phyloP scores from a whole-genome alignment of 2,329 filamentous ascomycete genomes.

The Paracorniculantispora psalliotae region DNA sequence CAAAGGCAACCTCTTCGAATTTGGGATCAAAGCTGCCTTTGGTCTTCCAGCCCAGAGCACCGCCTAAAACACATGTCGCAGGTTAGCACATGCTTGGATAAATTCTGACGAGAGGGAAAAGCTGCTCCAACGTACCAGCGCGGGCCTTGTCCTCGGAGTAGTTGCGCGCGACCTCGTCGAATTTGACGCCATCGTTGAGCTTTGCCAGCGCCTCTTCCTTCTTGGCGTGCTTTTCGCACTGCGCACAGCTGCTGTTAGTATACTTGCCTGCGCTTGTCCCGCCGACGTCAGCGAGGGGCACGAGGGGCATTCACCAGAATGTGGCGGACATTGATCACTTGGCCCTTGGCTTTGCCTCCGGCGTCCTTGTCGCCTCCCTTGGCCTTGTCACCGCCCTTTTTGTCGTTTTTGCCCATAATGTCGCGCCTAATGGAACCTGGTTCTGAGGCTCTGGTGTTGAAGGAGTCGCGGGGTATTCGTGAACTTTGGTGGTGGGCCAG shows the following conservation, averaged over 20 bases:
- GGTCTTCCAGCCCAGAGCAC: constrained; percentile 67
- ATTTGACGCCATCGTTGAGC: constrained; percentile 61
- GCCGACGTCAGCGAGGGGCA: background rate
- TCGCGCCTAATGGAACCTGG: constrained; percentile 11
- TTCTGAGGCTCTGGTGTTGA: background rate
- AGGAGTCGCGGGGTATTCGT: constrained; percentile 5
- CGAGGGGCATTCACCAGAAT: constrained; percentile 51
- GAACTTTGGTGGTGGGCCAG: background rate
- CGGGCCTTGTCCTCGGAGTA: constrained; percentile 75
- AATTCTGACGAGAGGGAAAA: too few relatives aligned
- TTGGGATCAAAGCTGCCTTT: constrained; percentile 61
- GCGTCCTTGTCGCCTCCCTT: constrained; percentile 28
- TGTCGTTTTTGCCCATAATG: constrained; percentile 37
- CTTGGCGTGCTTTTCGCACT: constrained; percentile 72
- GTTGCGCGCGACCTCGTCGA: constrained; percentile 68
- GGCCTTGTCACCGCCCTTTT: constrained; percentile 36
- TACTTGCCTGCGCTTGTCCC: background rate
- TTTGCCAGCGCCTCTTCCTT: constrained; percentile 72
- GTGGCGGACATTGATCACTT: constrained; percentile 69
- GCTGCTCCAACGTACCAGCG: constrained; percentile 40
- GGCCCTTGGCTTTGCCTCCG: constrained; percentile 42
- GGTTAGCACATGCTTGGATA: background rate
- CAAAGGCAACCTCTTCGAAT: constrained; percentile 70
- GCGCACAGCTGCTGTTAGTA: background rate
- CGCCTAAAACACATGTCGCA: constrained; percentile 42